Evolutionary conservation across 495 filamentous ascomycete genomes (phyloP), one percentile per base, ranked within the genome.

Genomic region (Delitschia confertaspora): DNA sequence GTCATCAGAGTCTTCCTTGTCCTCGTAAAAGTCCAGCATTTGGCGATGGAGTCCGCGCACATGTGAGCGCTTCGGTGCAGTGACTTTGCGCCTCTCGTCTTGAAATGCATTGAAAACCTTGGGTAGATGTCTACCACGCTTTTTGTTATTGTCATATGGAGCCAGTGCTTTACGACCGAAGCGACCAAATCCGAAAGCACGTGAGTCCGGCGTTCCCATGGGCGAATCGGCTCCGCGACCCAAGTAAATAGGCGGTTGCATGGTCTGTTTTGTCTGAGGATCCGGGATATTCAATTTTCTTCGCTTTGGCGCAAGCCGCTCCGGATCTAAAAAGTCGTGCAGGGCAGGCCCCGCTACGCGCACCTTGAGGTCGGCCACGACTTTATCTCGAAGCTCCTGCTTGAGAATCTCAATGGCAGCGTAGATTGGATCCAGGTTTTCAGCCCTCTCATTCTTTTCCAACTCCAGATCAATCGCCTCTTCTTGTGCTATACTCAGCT

Each of bases 291-390:
- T 85, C 2, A 88, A 65, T 54, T 73, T 82, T 45, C 82, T 76
- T 27, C 88, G 74, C 60, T 83, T 94, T 10, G 74, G 63, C 22
- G 70, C 67, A 61, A 89, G 87, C 35, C 83, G 80, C 40, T 73
- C 74, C 2, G 91, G 86, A 49, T 94, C 84, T 30, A 99, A 75
- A 61, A 79, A 84, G 24, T 88, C 75, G 57, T 84, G 87, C 24
- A 99, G 62, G n/a, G 77, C 73, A 1, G 85, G 83, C 3, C 79
- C 82, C 9, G 80, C 84, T 29, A 96, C 79, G 45, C 87, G 80
- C 41, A 78, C 82, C 57, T 85, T 84, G 50, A 93, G 80, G 58
- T 93, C 83, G 52, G 79, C 80, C 38, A 96, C 71, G 14, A 99
- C 64, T 59, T 88, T 86, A 53, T 87, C 78, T 45, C 73, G 80